Conservation (phyloP, 1,284 basidiomycete genomes). For the Amanita bisporigera region DNA sequence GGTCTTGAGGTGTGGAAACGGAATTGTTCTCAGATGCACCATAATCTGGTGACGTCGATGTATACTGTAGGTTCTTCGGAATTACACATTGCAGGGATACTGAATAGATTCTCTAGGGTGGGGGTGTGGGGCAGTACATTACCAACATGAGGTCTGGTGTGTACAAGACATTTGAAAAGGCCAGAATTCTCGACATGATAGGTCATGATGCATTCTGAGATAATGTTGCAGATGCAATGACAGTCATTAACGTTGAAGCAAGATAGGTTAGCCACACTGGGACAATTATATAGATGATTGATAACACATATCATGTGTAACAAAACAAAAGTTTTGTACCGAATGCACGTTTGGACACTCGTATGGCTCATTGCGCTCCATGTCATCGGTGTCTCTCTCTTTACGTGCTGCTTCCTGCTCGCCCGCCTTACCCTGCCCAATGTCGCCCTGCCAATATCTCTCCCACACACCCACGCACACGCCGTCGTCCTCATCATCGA, state of each 20-base stretch:
- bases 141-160: conserved; percentile 72
- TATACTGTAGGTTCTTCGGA: conserved; percentile 21
- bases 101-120: conserved; percentile 50
- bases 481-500: conserved; percentile 92
- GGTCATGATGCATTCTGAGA: conserved; percentile 74
- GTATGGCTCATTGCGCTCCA: conserved; percentile 67
- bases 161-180: conserved; percentile 65
- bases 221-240: conserved; percentile 72
- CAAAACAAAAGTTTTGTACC: too few relatives aligned
- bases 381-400: conserved; percentile 73
- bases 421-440: conserved; percentile 80
- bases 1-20: too few relatives aligned
- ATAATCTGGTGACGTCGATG: too few relatives aligned
- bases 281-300: not conserved
- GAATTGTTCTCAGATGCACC: too few relatives aligned
- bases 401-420: conserved; percentile 89
- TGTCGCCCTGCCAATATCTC: conserved; percentile 52
- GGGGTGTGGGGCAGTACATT: conserved; percentile 78
- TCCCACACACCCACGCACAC: conserved; percentile 71
- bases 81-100: conserved; percentile 7
- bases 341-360: conserved; percentile 45
- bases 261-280: not conserved
- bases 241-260: conserved; percentile 49
- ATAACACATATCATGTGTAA: too few relatives aligned
- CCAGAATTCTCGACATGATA: conserved; percentile 68